Evolutionary conservation across 1,139 yeast genomes (phyloP), one percentile per base, ranked within the genome.

Genomic region (Torulaspora globosa): DNA sequence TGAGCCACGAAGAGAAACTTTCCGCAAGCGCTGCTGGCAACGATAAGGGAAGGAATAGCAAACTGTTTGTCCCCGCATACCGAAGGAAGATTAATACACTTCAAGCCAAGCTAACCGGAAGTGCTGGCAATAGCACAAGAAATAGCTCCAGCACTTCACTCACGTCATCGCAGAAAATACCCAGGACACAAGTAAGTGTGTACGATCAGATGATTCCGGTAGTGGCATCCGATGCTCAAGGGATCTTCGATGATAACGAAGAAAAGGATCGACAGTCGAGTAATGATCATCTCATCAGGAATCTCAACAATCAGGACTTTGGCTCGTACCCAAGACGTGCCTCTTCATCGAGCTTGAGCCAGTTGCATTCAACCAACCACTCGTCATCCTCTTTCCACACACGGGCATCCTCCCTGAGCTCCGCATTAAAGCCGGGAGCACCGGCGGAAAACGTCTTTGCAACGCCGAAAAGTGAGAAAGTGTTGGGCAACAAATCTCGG

Each of bases 21-120:
- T n/a, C 44, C 7, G 18, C 41, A 33, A 38, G 45, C 23, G 43
- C 34, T 35, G 34, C 46, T 39, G 18, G 36, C 31, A 30, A 41
- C 40, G 36, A 43, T 15, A 41, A 41, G 33, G 43, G 31, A 31
- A 23, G 23, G 23, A 38, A 35, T 33, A 30, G 53, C 34, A 56
- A 53, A 43, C 53, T 64, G 46, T 68, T 57, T 47, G 62, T 65
- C 5, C 73, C 73, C 10, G 73, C 73, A 9, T 69, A 69, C 47
- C 62, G 67, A 49, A 66, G 64, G 49, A 65, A 62, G 46, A 51
- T 66, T 41, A 63, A 60, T 35, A 53, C 62, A 1, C 53, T 50
- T 31, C 63, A 36, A 48, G 51, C 47, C 40, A 55, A 49, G 29
- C 43, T 48, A 28, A 27, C 41, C 15, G 30, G 35, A 21, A 34